Evolutionary conservation across 768 basidiomycete genomes (phyloP), one percentile per base, ranked within the genome.

Genomic region (Pulveroboletus sp.): DNA sequence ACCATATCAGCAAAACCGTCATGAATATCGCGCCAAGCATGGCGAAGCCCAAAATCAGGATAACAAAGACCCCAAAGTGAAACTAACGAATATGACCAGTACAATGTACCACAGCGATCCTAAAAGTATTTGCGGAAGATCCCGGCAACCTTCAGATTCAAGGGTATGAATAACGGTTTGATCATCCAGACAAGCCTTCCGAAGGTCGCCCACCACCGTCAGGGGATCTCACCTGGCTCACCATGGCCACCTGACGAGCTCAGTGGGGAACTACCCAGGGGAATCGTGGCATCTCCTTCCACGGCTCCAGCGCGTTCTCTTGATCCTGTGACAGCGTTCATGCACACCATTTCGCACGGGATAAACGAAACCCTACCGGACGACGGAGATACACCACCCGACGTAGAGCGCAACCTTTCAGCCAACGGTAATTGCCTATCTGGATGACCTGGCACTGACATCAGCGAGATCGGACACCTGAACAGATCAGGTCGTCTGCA

Each of bases 181-280:
- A 70, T 68, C 50, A 75, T 64, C 72, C 69, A 74, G 53, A 68
- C 67, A 58, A 75, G 63, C 55, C 61, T 62, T 67, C 74, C 68
- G 61, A 76, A 70, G 68, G 74, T 70, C 74, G 74, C 74, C 75
- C 74, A 71, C 72, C 65, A 73, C 69, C 73, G 74, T 76, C 74
- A 76, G 60, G 73, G 71, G 52, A 40, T 54, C 57, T 55, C 49
- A 39, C 43, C 59, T 32, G 47, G 48, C 47, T 52, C 60, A 35
- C 55, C 40, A 8, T 53, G 51, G 15, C 47, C 49, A 41, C 37
- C 61, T n/a, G 50, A 37, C 43, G 51, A 28, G 36, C 44, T 46
- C 46, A 52, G 13, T 27, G 42, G 38, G 9, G 50, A 40, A n/a
- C 55, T 62, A 8, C 42, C 47, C 3, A 44, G 35, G 30, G 48